phyloP scores from a whole-genome alignment of 2,329 filamentous ascomycete species.

The Colletotrichum noveboracense region DNA sequence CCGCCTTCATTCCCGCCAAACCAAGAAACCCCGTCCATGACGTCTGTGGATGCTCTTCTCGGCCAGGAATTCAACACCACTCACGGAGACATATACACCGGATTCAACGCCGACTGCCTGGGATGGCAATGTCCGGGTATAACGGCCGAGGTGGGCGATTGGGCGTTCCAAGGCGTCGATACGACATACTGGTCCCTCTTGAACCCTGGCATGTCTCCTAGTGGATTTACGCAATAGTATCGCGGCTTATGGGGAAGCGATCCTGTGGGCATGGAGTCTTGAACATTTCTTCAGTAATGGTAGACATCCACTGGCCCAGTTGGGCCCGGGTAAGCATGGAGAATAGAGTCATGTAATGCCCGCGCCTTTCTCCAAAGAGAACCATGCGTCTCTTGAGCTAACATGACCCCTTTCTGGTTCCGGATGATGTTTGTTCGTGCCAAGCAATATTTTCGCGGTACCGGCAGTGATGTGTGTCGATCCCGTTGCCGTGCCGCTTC shows the following conservation, averaged over 20 bases:
- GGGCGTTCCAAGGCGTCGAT: slow-evolving; percentile 46
- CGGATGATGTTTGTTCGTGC: not conserved
- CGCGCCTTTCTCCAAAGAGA: not conserved
- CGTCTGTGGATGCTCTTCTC: slow-evolving; percentile 5
- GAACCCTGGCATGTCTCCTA: slow-evolving; percentile 25
- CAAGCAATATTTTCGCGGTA: not conserved
- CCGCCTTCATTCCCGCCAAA: not conserved
- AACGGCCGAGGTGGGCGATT: slow-evolving; percentile 38
- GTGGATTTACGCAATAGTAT: not conserved
- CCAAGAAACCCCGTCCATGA: not conserved
- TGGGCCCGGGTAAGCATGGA: not conserved
- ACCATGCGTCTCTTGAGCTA: not conserved
- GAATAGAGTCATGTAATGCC: not conserved
- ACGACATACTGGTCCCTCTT: slow-evolving; percentile 39
- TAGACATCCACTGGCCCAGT: not conserved
- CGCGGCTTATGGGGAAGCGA: not conserved
- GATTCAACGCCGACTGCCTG: slow-evolving; percentile 25
- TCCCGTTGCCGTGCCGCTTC: not conserved
- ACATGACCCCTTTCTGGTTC: not conserved
- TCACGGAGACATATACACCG: slow-evolving; percentile 2
- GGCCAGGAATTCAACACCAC: not conserved
- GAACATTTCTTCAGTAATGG: not conserved
- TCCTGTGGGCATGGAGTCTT: not conserved
- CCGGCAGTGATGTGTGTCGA: not conserved
- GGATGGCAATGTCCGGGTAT: slow-evolving; percentile 27